Evolutionary conservation across 75 land plant species (phyloP).

Genomic region (Cupressus sempervirens): DNA sequence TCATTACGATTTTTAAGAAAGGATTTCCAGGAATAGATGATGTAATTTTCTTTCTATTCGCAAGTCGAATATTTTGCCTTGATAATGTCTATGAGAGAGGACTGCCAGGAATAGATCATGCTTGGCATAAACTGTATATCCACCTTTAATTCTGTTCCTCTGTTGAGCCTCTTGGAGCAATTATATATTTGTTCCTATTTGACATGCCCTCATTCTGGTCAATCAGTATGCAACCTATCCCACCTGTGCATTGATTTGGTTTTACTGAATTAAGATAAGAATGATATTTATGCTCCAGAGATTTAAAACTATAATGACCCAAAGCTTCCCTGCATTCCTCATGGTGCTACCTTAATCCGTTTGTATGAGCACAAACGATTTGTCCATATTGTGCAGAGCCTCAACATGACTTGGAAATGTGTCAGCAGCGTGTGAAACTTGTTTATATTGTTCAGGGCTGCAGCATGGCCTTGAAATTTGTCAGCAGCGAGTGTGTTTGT

Average conservation of each 20-base stretch:
- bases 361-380: too few relatives aligned
- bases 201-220: not conserved
- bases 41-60: not conserved
- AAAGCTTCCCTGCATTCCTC: not conserved
- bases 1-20: too few relatives aligned
- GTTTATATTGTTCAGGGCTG: not conserved
- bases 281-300: not conserved
- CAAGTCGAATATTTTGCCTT: not conserved
- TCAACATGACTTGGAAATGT: not conserved
- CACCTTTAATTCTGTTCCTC: not conserved
- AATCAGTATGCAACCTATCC: not conserved
- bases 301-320: not conserved
- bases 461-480: not conserved
- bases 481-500: too few relatives aligned
- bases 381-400: too few relatives aligned
- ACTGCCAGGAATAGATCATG: not conserved
- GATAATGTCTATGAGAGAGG: not conserved
- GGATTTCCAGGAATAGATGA: too few relatives aligned
- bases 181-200: not conserved
- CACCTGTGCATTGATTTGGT: not conserved
- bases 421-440: too few relatives aligned
- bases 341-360: not conserved
- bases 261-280: not conserved
- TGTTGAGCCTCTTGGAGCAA: not conserved
- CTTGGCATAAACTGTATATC: not conserved